Base-by-base conservation (phyloP, 257 asterid genomes). In the Scutellaria minor region DNA sequence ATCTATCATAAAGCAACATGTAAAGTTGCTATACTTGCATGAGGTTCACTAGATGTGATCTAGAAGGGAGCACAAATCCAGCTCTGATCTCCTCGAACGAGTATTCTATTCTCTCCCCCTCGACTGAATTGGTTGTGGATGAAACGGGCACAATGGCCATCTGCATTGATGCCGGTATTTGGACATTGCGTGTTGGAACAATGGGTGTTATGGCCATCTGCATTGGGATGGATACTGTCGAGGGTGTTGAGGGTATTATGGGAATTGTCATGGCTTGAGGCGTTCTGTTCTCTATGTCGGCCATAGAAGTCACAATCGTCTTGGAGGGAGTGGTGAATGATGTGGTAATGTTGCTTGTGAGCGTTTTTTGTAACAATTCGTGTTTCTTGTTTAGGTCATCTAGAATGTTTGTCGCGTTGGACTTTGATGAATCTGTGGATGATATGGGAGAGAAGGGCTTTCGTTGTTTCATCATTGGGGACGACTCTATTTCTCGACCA, bases 391-490 rank as follows among this genome's bases (percentile, higher is more conserved):
- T 84, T 51, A 77, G 66, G 63, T 92, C 99, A 44, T 87, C 93
- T 70, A 88, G 47, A 31, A 87, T 78, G 70, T 89, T 86, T 48
- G 85, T 62, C 35, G 76, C 88, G 24, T 82, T 86, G 35, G 96
- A 78, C 69, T 72, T 87, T n/a, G 96, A 85, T 10, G 96, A 86
- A 44, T 90, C 97, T 6, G 89, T 84, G 51, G 96, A 87, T 71
- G 93, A 84, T 74, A 94, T 81, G 61, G 97, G 99, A 50, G 99
- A 94, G 81, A 94, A 94, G 11, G 99, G 99, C 81, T 76, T 89
- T 63, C 99, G 85, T 31, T 31, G 37, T 31, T 31, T 31, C 14
- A 53, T 75, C 77, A 81, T 74, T 64, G 93, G 47, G 46, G 65
- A 82, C 3, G 90, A 82, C 68, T 89, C 96, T 37, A 31, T 42